Base-by-base conservation (phyloP, 192 early-diverging fungal genomes). In the Coemansia sp. region DNA sequence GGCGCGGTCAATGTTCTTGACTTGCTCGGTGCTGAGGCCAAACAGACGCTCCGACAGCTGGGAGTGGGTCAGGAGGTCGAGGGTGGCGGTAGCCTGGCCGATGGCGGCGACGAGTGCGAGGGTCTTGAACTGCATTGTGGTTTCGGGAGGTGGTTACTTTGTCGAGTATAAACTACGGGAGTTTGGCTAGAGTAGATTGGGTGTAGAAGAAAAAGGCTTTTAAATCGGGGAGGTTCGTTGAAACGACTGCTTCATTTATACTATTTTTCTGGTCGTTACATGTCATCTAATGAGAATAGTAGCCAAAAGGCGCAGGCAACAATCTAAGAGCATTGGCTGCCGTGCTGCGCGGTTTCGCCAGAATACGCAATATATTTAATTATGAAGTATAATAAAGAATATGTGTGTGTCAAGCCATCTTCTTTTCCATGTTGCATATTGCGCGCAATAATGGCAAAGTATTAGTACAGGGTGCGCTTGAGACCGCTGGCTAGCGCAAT, bases 1-100 rank as follows among this genome's bases (percentile, higher is more conserved):
- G 39, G 70, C 70, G 32, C 70, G 70, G 64, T 74, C 70, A 63
- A 74, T 74, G 70, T 58, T 74, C 70, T 74, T 74, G 59, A 74
- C 70, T 60, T 74, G 70, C 64, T 74, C 70, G 56, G 70, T 74
- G 32, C 63, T 60, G 42, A 74, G 70, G 59, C 70, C 70, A 52
- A 74, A 74, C 32, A 74, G 63, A 56, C 64, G 70, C 70, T 74
- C 70, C 34, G 70, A 74, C 51, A 74, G 23, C 63, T 74, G 63
- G 17, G 70, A 67, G 70, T 74, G 70, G 39, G 70, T 74, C 56
- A 74, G 70, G 56, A 74, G 42, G 64, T 74, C 70, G 41, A 74
- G 63, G 56, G 70, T 74, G 60, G 70, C 70, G 58, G 70, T 56
- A 60, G 70, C 70, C 70, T 74, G 70, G 58, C 70, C 64, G 39